Base-by-base conservation (phyloP, 148 eudicot species). In the Simmondsia chinensis region DNA sequence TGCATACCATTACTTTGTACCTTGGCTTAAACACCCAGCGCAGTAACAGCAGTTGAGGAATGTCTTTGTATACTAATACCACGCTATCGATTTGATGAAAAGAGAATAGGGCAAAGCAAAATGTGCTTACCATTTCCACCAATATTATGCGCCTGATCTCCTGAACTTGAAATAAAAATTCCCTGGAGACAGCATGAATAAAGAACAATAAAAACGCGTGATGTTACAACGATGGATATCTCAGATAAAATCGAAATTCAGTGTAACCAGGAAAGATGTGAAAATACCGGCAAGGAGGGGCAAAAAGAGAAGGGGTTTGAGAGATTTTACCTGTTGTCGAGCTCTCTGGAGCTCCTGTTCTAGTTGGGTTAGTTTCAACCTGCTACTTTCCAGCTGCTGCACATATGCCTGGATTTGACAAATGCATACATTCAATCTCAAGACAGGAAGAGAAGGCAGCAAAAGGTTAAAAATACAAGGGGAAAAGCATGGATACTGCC, bases 291-390 rank as follows among this genome's bases (percentile, higher is more conserved):
- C 7, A 2, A 22, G 10, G n/a, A 37, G 12, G 26, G 48, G 39
- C 1, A 16, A 31, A 7, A 36, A 5, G 25, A 24, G 13, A 10
- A 30, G 14, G 9, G 3, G 6, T 10, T n/a, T 12, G 34, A 38
- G 18, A 47, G 7, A 31, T 47, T 56, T 59, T 54, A 72, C 77
- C 77, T 72, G 77, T 53, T 72, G 77, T 10, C 77, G 61, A 33
- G 77, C 77, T 54, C 73, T 61, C 39, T 72, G 77, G 25, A 72
- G 70, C 53, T 72, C 77, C 63, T 72, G 77, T 52, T 72, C 77
- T 20, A 72, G 69, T 42, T 72, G 77, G 39, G 77, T 72, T 27
- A 72, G 66, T 54, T 72, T 72, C 47, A 72, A 49, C 56, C 77
- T 62, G 52, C 77, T 72, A 46, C 63, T 72, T 52, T 67, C 77